Base-by-base conservation (phyloP, 805 yeast species). In the Sugiyamaella qingdaonensis region DNA sequence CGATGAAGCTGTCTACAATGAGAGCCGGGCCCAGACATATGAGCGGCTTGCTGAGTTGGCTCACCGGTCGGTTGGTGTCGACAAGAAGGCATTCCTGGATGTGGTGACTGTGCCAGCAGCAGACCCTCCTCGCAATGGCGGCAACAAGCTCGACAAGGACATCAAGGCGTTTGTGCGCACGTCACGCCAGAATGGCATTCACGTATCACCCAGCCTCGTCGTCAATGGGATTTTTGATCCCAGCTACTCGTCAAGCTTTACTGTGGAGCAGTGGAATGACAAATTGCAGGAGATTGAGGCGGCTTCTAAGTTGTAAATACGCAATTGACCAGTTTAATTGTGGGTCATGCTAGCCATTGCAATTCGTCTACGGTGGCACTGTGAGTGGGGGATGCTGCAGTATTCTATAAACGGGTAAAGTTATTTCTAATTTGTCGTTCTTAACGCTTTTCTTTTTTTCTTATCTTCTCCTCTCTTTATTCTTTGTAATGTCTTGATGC, bases 201-300 rank as follows among this genome's bases (percentile, higher is more conserved):
- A 89, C 64, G 84, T 86, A n/a, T 86, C 94, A 2, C 96, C 96
- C 18, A 84, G 94, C 3, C 86, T 87, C 11, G 67, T 78, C 18
- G 71, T 88, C 37, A 79, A 88, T 65, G 96, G 96, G 1, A 79
- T 85, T 48, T 74, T 75, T 19, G 78, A 77, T 57, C 72, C 73
- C 34, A 61, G 73, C 5, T 76, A 88, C 61, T 86, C 84, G 61
- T 81, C 89, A 42, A 80, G 89, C 8, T 78, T 82, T 48, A 71
- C 79, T 4, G 61, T 73, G 4, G 81, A 73, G 2, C 76, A 75
- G 10, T 73, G 77, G 77, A 19, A 60, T 11, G 65, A 63, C 48
- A 62, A 62, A 55, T 55, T 64, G 18, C 46, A 24, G 34, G 29
- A 44, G 13, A 32, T 49, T 18, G 56, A 47, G 19, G 39, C 41